A percentile compares a stretch with the other conserved stretches of the same genome.
phyloP scores from a whole-genome alignment of 2,329 filamentous ascomycete genomes.

The Aspergillus bombycis region DNA sequence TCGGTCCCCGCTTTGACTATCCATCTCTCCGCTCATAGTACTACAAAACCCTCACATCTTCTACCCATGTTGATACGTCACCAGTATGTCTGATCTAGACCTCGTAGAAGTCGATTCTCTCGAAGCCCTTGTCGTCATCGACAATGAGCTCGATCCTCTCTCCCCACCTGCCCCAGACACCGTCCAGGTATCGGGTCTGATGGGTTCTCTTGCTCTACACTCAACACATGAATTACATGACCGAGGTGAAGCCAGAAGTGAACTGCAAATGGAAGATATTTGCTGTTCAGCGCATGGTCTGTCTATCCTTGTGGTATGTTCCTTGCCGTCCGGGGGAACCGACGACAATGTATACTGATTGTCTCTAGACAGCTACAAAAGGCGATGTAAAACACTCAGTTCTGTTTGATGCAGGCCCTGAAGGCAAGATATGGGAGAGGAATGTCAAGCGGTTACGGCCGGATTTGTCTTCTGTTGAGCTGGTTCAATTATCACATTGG shows the following conservation, averaged over 20 bases:
- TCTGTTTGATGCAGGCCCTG: slow-evolving; percentile 59
- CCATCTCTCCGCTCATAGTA: not conserved
- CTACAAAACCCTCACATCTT: not conserved
- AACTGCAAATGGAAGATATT: slow-evolving; percentile 54
- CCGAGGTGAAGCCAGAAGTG: slow-evolving; percentile 48
- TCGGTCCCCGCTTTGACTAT: not conserved
- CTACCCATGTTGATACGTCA: not conserved
- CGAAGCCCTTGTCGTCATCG: slow-evolving; percentile 55
- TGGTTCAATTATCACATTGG: slow-evolving; percentile 58
- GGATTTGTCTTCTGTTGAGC: slow-evolving; percentile 49
- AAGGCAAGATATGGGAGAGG: slow-evolving; percentile 55
- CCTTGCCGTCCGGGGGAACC: no score
- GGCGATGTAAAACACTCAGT: slow-evolving; percentile 50
- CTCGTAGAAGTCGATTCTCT: slow-evolving; percentile 50
- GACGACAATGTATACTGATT: not conserved
- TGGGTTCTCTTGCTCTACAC: slow-evolving; percentile 47
- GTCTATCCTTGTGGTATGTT: slow-evolving; percentile 54
- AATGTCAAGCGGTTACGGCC: slow-evolving; percentile 51
- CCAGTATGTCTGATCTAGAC: slow-evolving; percentile 14
- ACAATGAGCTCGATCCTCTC: slow-evolving; percentile 59
- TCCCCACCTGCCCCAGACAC: slow-evolving; percentile 51
- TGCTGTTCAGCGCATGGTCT: slow-evolving; percentile 60
- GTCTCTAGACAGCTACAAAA: slow-evolving; percentile 50
- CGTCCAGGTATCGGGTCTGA: slow-evolving; percentile 47
- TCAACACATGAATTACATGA: slow-evolving; percentile 37